Evolutionary conservation across 163 green algal species (phyloP).

Genomic region (Chlamydomonas reinhardtii): DNA sequence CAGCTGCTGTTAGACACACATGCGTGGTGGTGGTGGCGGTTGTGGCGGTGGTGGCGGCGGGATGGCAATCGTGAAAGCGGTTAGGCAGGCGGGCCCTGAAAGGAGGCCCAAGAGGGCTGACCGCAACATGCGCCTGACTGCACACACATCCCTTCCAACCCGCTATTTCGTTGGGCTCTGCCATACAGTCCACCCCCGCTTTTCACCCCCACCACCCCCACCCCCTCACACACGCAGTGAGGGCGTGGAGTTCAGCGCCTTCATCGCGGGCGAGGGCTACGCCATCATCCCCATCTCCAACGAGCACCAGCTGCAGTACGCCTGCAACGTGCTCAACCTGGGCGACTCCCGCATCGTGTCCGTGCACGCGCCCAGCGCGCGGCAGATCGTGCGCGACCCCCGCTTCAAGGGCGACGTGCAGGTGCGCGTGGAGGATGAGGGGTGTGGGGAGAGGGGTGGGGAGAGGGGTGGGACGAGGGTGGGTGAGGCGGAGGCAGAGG

Average conservation of each 20-base stretch:
- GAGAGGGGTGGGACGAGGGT: neutral
- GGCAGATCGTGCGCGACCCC: slow-evolving; percentile 85
- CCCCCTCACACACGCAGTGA: slow-evolving; percentile 36
- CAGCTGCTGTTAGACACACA: too few relatives aligned
- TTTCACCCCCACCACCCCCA: too few relatives aligned
- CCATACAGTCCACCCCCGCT: too few relatives aligned
- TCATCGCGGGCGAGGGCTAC: slow-evolving; percentile 89
- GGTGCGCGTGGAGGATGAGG: neutral
- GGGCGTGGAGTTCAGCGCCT: slow-evolving; percentile 88
- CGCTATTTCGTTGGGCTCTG: too few relatives aligned
- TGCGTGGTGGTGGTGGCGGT: too few relatives aligned
- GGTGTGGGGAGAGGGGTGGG: too few relatives aligned
- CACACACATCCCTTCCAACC: too few relatives aligned
- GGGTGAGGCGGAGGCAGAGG: neutral
- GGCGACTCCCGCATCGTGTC: slow-evolving; percentile 89
- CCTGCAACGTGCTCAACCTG: slow-evolving; percentile 97
- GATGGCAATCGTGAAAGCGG: too few relatives aligned
- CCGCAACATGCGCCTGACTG: too few relatives aligned
- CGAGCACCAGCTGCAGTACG: slow-evolving; percentile 93
- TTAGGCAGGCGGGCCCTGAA: too few relatives aligned
- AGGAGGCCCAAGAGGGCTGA: too few relatives aligned
- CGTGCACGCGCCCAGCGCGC: slow-evolving; percentile 84
- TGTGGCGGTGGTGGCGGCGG: too few relatives aligned
- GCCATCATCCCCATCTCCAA: slow-evolving; percentile 92
- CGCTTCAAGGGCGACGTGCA: slow-evolving; percentile 71